Percentiles rank a stretch among this genome's conserved stretches.
Evolutionary conservation across 495 filamentous ascomycete genomes (phyloP).

Genomic region (Tetracladium marchalianum): DNA sequence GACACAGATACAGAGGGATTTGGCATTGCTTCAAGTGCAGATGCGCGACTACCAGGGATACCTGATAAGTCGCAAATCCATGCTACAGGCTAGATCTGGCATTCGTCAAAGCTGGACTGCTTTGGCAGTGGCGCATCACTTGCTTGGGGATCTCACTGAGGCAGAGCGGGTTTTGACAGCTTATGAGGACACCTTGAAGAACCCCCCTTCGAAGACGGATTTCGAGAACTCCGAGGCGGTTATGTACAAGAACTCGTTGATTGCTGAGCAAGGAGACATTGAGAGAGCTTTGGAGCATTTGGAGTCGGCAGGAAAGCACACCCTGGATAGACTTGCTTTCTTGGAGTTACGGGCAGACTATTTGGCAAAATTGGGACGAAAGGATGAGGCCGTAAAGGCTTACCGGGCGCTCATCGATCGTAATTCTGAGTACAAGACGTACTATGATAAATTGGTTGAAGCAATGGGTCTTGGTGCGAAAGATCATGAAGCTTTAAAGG

Average conservation of each 20-base stretch:
- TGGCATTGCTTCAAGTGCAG: constrained; percentile 88
- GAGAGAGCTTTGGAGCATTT: constrained; percentile 81
- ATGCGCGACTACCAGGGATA: constrained; percentile 95
- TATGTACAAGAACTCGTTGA: constrained; percentile 92
- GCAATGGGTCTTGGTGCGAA: constrained; percentile 51
- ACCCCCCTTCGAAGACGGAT: constrained; percentile 62
- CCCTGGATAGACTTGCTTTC: constrained; percentile 77
- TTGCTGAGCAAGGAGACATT: constrained; percentile 74
- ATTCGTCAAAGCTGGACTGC: constrained; percentile 93
- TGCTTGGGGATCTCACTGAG: constrained; percentile 70
- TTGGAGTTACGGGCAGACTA: constrained; percentile 86
- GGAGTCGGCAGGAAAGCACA: constrained; percentile 61
- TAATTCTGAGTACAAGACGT: constrained; percentile 77
- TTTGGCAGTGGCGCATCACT: constrained; percentile 82
- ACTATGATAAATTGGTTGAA: constrained; percentile 69
- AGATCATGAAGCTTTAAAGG: constrained; percentile 52
- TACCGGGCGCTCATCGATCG: constrained; percentile 73
- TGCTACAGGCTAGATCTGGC: constrained; percentile 72
- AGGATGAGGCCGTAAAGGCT: constrained; percentile 71
- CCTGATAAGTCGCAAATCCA: constrained; percentile 70
- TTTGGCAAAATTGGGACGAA: constrained; percentile 63
- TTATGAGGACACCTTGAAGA: constrained; percentile 86
- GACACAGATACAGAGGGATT: constrained; percentile 84
- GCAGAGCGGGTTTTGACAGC: constrained; percentile 87
- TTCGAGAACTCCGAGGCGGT: constrained; percentile 89